Conservation (phyloP, 2,329 filamentous ascomycete genomes). For the Pezicula radicicola region DNA sequence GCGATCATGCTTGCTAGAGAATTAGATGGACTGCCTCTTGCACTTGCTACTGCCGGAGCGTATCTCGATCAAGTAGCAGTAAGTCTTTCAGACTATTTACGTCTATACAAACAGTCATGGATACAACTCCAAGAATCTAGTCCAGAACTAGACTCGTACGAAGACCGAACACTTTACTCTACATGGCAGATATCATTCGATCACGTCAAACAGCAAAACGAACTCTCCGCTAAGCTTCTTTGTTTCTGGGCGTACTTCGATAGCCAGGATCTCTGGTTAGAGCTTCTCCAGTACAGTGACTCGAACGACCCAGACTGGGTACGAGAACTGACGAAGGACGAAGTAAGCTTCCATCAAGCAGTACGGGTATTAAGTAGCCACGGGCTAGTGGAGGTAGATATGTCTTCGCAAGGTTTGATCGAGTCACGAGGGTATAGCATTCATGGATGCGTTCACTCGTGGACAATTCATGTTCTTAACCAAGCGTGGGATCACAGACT, state of each 20-base stretch:
- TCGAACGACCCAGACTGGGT: constrained; percentile 17
- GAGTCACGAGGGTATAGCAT: constrained; percentile 7
- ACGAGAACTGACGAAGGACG: constrained; percentile 10
- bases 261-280: constrained; percentile 41
- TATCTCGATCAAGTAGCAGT: constrained; percentile 37
- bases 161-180: constrained; percentile 28
- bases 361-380: constrained; percentile 32
- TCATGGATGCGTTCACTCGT: constrained; percentile 19
- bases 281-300: constrained; percentile 32
- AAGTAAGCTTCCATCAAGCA: constrained; percentile 13
- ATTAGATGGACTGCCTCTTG: constrained; percentile 43
- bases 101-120: constrained; percentile 37
- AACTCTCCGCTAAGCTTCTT: constrained; percentile 31
- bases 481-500: constrained; percentile 8
- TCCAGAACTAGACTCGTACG: constrained; percentile 37
- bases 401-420: constrained; percentile 11
- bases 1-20: constrained; percentile 4
- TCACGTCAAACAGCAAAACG: constrained; percentile 27
- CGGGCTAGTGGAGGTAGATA: constrained; percentile 7
- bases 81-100: constrained; percentile 40
- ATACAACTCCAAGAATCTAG: constrained; percentile 26
- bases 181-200: constrained; percentile 38
- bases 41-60: constrained; percentile 41
- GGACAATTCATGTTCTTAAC: constrained; percentile 13
- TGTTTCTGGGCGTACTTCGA: constrained; percentile 40